A percentile compares a stretch with the other conserved stretches of the same genome.
These are phyloP conservation scores for Coemansia sp. DNA, from an alignment of 192 early-diverging fungal species.

Conservation along the genomic window DNA sequence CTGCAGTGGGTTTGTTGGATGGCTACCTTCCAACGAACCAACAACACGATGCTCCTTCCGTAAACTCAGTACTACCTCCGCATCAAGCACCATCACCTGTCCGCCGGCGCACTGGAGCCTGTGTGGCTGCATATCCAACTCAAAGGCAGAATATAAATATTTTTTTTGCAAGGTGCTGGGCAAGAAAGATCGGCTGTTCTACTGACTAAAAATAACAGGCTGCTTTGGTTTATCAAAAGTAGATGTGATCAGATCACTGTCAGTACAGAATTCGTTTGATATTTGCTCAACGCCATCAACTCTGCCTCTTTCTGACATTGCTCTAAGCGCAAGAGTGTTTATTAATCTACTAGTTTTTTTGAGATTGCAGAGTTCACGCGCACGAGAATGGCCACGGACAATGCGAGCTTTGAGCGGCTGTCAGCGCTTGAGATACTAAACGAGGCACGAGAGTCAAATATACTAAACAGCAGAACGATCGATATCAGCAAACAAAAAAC, in stretches of 20 bases:
- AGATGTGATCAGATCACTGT: not conserved
- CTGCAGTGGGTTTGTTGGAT: conserved; percentile 70
- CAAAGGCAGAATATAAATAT: not conserved
- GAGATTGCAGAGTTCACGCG: not conserved
- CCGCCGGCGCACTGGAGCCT: conserved; percentile 7
- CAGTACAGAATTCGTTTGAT: not conserved
- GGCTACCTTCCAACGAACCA: conserved; percentile 66
- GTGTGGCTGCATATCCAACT: conserved; percentile 4
- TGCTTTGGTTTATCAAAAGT: not conserved
- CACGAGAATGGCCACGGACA: not conserved
- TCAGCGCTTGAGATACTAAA: conserved; percentile 14
- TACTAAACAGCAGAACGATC: not conserved
- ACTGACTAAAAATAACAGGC: too few relatives aligned
- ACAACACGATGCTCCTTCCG: conserved; percentile 61
- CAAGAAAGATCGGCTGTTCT: not conserved
- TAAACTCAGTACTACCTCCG: conserved; percentile 43
- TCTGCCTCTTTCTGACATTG: not conserved
- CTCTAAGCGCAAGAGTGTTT: not conserved
- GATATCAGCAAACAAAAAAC: conserved; percentile 12
- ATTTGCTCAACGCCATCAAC: not conserved
- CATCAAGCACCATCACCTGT: conserved; percentile 24
- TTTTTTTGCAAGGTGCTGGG: not conserved
- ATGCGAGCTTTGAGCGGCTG: not conserved
- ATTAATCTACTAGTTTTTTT: not conserved
- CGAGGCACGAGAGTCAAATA: conserved; percentile 1